Base-by-base conservation (phyloP, 2,329 filamentous ascomycete genomes). In the Tolypocladium ovalisporum region DNA sequence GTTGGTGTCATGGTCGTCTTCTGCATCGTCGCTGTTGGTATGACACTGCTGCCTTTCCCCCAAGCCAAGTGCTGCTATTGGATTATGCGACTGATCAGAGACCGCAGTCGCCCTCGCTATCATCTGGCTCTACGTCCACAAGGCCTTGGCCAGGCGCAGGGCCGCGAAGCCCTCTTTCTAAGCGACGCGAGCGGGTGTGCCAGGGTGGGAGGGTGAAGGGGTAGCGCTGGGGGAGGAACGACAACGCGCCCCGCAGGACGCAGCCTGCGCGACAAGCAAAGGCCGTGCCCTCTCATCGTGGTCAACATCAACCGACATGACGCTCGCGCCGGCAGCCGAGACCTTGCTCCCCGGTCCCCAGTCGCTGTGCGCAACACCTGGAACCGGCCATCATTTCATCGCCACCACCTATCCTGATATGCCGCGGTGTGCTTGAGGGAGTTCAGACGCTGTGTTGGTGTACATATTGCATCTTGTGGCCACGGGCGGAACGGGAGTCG, bases 1-100 rank as follows among this genome's bases (percentile, higher is more conserved):
- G 66, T 67, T 55, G 74, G 74, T 65, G 71, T 74, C 62, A 67
- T 76, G 59, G 68, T 75, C 55, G 74, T 76, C 62, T 75, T 76
- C 64, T 71, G 68, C 65, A 76, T 76, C 56, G 68, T 76, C 61
- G 71, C 70, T 58, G 55, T 75, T 54, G 72, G 72, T 74, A 71
- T 52, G 71, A 19, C 56, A n/a, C 27, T 34, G 19, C 27, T 40
- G 47, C 19, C 47, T 19, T 19, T 51, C 12, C 19, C 19, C 22
- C 19, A 19, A 34, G 35, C 7, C 32, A 22, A 19, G 32, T 32
- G 19, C 47, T 35, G 47, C 10, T 5, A 6, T 34, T 7, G 19
- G 35, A 5, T 35, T 3, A 10, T 34, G 10, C 24, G 49, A 36
- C 55, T 53, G 24, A 53, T 39, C 15, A 19, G 49, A 42, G 1